Percentiles rank a stretch among this genome's conserved stretches.
Conservation (phyloP, 1,139 yeast genomes). For the Blastobotrys elegans region DNA sequence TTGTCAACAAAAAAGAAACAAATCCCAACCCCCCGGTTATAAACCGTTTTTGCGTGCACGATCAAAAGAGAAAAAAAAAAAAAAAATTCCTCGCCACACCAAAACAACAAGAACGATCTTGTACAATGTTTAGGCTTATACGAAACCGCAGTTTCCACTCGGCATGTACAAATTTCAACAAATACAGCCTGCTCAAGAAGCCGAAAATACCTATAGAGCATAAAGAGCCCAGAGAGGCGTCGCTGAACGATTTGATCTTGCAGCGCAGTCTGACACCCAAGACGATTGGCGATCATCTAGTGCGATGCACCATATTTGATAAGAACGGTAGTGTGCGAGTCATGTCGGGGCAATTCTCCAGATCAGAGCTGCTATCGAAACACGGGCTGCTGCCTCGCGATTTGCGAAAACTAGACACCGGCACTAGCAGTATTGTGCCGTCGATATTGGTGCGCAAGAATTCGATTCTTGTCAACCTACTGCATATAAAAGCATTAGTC, state of each 20-base stretch:
- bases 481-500: slow-evolving; percentile 83
- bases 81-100: too few relatives aligned
- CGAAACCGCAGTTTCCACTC: too few relatives aligned
- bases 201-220: too few relatives aligned
- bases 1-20: too few relatives aligned
- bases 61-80: too few relatives aligned
- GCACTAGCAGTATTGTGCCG: slow-evolving; percentile 85
- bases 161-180: too few relatives aligned
- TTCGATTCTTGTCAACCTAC: slow-evolving; percentile 71
- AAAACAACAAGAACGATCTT: too few relatives aligned
- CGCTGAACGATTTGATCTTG: slow-evolving; percentile 29
- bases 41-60: too few relatives aligned
- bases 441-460: slow-evolving; percentile 73
- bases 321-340: slow-evolving; percentile 63
- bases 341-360: slow-evolving; percentile 72
- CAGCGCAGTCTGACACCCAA: slow-evolving; percentile 31
- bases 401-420: slow-evolving; percentile 80
- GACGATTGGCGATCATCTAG: slow-evolving; percentile 34
- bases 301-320: slow-evolving; percentile 76
- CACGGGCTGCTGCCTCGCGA: slow-evolving; percentile 80
- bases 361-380: slow-evolving; percentile 66
- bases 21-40: too few relatives aligned
- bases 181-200: too few relatives aligned
- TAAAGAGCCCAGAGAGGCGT: neutral
- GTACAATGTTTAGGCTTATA: too few relatives aligned